Evolutionary conservation across 371 early-diverging fungal species (phyloP), one percentile per base, ranked within the genome.

Genomic region (Coemansia sp.): DNA sequence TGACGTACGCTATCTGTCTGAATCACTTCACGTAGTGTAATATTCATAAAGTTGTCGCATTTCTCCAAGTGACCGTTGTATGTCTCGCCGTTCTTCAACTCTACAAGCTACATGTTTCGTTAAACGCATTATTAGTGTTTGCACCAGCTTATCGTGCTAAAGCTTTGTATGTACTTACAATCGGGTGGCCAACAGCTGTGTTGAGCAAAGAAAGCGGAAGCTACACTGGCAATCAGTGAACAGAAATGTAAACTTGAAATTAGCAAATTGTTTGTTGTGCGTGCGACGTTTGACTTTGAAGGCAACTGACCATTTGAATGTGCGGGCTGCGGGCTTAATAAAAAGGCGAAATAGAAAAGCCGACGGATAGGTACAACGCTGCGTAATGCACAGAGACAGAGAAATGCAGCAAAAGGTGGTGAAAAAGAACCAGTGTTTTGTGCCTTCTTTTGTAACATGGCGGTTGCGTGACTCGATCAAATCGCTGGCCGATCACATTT

Each of bases 41-140:
- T 79, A 82, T 99, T 99, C 99, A 98, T 99, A 87, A 91, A 97
- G 72, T 92, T 92, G 79, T 99, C 99, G 85, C 96, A 96, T 79
- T 89, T 92, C 64, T 94, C 93, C 79, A 99, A 89, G 83, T 94
- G 95, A 5, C 99, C 99, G 78, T 95, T 98, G 83, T 93, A 98
- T 21, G 97, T 95, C 78, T 96, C 96, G 72, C 98, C 98, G 81
- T 92, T 96, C 80, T 99, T 99, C 69, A 99, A 82, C 82, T 99
- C 99, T n/a, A 99, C 97, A 63, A 93, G 85, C 56, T 56, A 56
- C 37, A 48, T 11, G n/a, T 6, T 18, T 3, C 11, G 20, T 7
- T 18, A 48, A n/a, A 48, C 16, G 39, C 6, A 16, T 23, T 11
- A 25, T 2, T 77, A 44, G 44, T n/a, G n/a, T 5, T 16, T 44